These are phyloP conservation scores for Diaporthe nobilis DNA, from an alignment of 2,329 filamentous ascomycete genomes.

Conservation along the genomic window DNA sequence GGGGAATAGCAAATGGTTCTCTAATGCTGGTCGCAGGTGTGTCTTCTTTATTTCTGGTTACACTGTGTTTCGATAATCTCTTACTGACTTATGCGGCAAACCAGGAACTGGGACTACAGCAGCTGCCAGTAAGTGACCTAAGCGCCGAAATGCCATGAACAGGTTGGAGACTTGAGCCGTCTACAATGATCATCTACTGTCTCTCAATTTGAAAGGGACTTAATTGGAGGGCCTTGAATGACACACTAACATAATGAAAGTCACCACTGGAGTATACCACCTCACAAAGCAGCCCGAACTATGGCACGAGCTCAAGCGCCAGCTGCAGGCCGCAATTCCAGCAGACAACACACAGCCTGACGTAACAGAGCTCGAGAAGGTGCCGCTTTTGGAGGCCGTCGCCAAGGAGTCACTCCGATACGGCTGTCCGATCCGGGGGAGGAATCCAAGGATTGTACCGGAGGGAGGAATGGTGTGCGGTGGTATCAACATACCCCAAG, in stretches of 20 bases:
- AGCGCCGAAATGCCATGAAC: no score
- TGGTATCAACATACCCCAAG: neutral
- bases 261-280: slow-evolving; percentile 15
- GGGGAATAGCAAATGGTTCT: slow-evolving; percentile 14
- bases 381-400: slow-evolving; percentile 3
- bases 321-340: slow-evolving; percentile 6
- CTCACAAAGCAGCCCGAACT: slow-evolving; percentile 19
- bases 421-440: slow-evolving; percentile 5
- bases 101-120: slow-evolving; percentile 2
- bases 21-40: slow-evolving; percentile 20
- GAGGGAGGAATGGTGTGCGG: neutral
- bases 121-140: slow-evolving; percentile 12
- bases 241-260: neutral
- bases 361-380: slow-evolving; percentile 1
- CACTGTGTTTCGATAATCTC: no score
- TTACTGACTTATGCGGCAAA: neutral
- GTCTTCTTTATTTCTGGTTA: neutral
- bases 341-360: neutral
- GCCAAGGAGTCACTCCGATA: slow-evolving; percentile 8
- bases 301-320: slow-evolving; percentile 22
- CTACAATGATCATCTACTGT: neutral
- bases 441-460: neutral
- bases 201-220: no score
- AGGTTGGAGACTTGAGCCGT: neutral
- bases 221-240: neutral